Evolutionary conservation across 495 filamentous ascomycete species (phyloP), one percentile per base, ranked within the genome.

Genomic region (Jackrogersella minutella): DNA sequence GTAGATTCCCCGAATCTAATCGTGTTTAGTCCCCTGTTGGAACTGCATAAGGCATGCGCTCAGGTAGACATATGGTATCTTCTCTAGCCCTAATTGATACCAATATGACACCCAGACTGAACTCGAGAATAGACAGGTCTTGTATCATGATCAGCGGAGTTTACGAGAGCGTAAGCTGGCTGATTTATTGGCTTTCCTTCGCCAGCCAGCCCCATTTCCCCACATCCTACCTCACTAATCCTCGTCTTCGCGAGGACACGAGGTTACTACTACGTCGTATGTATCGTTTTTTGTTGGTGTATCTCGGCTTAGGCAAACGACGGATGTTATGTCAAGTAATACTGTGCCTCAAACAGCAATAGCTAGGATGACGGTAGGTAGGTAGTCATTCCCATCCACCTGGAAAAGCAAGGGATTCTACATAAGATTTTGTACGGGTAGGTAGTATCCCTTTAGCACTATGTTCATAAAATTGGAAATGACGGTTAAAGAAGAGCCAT

Each of bases 271-370:
- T 41, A 41, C 14, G 13, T 41, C 16, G 6, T 41, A 26, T 28
- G 40, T 22, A 41, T 41, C n/a, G 40, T 44, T 22, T 19, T 19
- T 24, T 33, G 33, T n/a, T 50, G 28, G 46, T 16, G 16, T 31
- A 5, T 19, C 66, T 64, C 66, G 60, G 66, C 66, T 69, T 69
- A 64, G 55, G 66, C 39, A 69, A 69, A 52, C 66, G 55, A 60
- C 66, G 65, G 59, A 33, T 64, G 41, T 61, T 41, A 11, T 52
- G 14, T 8, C 41, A 28, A 19, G 33, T 39, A 10, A 36, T 53
- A 31, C 22, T 47, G 39, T 46, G 39, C 47, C 55, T 59, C 55
- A 26, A 52, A 24, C 8, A 61, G 39, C 62, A 49, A 39, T 33
- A 50, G 44, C 54, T 41, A 54, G 40, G 52, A 54, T 54, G n/a